Conservation (phyloP, 768 basidiomycete genomes). For the Suillus fuscotomentosus region DNA sequence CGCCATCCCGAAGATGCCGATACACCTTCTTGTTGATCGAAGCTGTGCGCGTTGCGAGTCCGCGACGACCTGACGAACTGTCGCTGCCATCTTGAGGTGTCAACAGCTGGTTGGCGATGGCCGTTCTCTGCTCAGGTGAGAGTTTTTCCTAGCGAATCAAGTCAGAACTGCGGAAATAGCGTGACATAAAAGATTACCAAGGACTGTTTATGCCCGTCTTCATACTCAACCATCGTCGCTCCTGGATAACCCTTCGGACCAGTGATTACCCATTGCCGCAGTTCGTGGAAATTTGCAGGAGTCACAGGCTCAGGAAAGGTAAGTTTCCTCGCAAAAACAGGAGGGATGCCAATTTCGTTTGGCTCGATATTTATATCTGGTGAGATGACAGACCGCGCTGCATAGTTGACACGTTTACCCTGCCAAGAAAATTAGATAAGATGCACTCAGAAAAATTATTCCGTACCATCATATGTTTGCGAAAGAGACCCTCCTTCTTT, state of each 20-base stretch:
- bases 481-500: conserved; percentile 98
- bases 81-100: conserved; percentile 78
- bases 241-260: conserved; percentile 90
- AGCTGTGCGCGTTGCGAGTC: conserved; percentile 73
- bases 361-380: conserved; percentile 99
- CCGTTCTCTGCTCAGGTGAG: conserved; percentile 85
- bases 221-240: conserved; percentile 91
- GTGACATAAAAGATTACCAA: conserved; percentile 46
- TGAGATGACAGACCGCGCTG: conserved; percentile 99
- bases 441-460: not conserved
- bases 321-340: conserved; percentile 93
- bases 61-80: conserved; percentile 40
- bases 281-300: conserved; percentile 80
- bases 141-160: conserved; percentile 66
- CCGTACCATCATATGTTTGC: conserved; percentile 98
- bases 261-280: conserved; percentile 87
- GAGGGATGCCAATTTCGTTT: conserved; percentile 97
- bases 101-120: conserved; percentile 91
- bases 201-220: conserved; percentile 86
- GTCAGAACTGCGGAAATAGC: not conserved
- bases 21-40: conserved; percentile 97
- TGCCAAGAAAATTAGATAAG: conserved; percentile 28
- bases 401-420: conserved; percentile 99
- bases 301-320: conserved; percentile 99
- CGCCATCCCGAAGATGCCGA: conserved; percentile 91